Percentiles rank a stretch among this genome's conserved stretches.
phyloP scores from a whole-genome alignment of 1,284 basidiomycete genomes.

The Ustilago sp. region DNA sequence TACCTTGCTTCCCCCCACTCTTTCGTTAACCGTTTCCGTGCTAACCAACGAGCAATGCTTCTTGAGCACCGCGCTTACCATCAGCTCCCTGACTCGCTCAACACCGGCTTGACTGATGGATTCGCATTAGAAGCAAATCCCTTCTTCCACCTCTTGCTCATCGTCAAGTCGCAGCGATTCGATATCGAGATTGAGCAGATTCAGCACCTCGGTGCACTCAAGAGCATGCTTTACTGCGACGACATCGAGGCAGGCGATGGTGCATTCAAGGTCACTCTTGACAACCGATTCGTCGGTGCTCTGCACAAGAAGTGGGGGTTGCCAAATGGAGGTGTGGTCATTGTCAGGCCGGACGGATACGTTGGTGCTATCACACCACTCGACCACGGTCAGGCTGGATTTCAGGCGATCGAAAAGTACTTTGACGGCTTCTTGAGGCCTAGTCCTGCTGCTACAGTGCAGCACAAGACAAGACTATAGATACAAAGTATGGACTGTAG shows the following conservation, averaged over 20 bases:
- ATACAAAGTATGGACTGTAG: not conserved
- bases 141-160: slow-evolving; percentile 67
- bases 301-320: slow-evolving; percentile 75
- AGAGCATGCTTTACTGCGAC: slow-evolving; percentile 71
- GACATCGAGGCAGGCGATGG: slow-evolving; percentile 71
- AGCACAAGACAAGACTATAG: slow-evolving; percentile 21
- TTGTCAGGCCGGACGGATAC: slow-evolving; percentile 81
- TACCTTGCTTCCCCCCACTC: slow-evolving; percentile 51
- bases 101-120: slow-evolving; percentile 60
- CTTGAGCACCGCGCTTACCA: slow-evolving; percentile 46
- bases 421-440: slow-evolving; percentile 70
- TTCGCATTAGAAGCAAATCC: slow-evolving; percentile 64
- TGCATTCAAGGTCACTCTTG: slow-evolving; percentile 70
- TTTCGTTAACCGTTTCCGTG: slow-evolving; percentile 61
- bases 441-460: not conserved
- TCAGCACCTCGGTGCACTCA: slow-evolving; percentile 68
- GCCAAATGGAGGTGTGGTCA: slow-evolving; percentile 75
- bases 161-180: slow-evolving; percentile 64
- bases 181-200: slow-evolving; percentile 66
- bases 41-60: slow-evolving; percentile 44
- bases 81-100: slow-evolving; percentile 44
- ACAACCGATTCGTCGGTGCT: slow-evolving; percentile 53
- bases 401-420: slow-evolving; percentile 73
- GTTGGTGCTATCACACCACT: slow-evolving; percentile 76
- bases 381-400: slow-evolving; percentile 71